Base-by-base conservation (phyloP, 164 flowering plant genomes). In the Magnolia officinalis region DNA sequence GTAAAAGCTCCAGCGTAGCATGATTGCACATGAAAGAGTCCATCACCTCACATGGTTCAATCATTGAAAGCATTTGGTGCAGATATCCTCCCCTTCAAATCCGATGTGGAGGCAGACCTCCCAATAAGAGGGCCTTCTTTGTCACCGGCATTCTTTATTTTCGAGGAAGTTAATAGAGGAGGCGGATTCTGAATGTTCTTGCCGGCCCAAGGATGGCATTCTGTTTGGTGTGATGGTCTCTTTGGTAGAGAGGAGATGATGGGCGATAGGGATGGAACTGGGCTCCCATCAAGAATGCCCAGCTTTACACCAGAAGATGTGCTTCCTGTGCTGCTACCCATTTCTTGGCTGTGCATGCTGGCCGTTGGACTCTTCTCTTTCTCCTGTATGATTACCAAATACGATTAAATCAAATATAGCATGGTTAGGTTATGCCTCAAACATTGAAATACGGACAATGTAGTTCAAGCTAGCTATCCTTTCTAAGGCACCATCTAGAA, bases 181-280 rank as follows among this genome's bases (percentile, higher is more conserved):
- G 91, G 88, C 23, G 76, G 74, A 73, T 89, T 88, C 84, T 86
- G 80, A 50, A 89, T 85, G 82, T 91, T 90, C 79, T 82, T 88
- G 50, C 73, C 55, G 20, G 86, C 93, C 79, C 81, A 85, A 8
- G 88, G 96, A 79, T 90, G 91, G 29, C 77, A 86, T 20, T 87
- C 91, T n/a, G 90, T 88, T 70, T 65, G 80, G 9, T 84, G 68
- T 11, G 86, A 72, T 21, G 85, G 70, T 55, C 74, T 73, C 73
- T 79, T 75, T 1, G 19, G 72, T 31, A 61, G 77, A 50, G 88
- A 74, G 11, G 51, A 68, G n/a, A 73, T 72, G 61, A 74, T 51
- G 1, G 85, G 88, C 20, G 85, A 86, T 19, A 85, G 83, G 14
- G 83, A 77, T 9, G 76, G 73, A 19, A 80, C 85, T 18, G 81